phyloP scores from a whole-genome alignment of 208 protist species.

The Leishmania tropica region DNA sequence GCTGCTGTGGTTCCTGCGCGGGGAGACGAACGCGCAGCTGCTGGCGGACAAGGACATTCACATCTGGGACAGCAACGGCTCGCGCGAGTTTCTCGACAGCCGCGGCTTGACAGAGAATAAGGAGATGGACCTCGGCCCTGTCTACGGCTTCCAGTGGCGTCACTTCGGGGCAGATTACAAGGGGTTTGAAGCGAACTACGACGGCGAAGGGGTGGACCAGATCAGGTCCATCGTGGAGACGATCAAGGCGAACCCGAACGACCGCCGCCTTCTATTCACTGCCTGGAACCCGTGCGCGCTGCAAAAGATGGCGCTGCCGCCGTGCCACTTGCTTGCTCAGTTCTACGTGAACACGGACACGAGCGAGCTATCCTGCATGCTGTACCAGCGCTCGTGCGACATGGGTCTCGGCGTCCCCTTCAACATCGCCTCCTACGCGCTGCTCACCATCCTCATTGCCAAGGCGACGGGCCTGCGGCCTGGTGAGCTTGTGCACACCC shows the following conservation, averaged over 20 bases:
- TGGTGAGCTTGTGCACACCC: slow-evolving; percentile 97
- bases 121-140: slow-evolving; percentile 97
- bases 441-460: slow-evolving; percentile 95
- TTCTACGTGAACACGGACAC: slow-evolving; percentile 95
- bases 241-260: slow-evolving; percentile 94
- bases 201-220: slow-evolving; percentile 97
- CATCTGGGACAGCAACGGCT: slow-evolving; percentile 99
- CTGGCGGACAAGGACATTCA: slow-evolving; percentile 92
- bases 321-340: slow-evolving; percentile 98
- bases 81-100: slow-evolving; percentile 95
- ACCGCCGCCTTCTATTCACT: slow-evolving; percentile 96
- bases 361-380: slow-evolving; percentile 94
- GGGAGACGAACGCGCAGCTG: slow-evolving; percentile 94
- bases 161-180: slow-evolving; percentile 98
- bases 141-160: slow-evolving; percentile 99
- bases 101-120: slow-evolving; percentile 91
- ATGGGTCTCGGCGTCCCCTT: slow-evolving; percentile 99
- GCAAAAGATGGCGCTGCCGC: slow-evolving; percentile 97
- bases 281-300: slow-evolving; percentile 98
- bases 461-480: slow-evolving; percentile 93
- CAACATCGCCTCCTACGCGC: slow-evolving; percentile 98
- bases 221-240: slow-evolving; percentile 92
- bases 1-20: slow-evolving; percentile 98
- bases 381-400: slow-evolving; percentile 95
- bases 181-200: slow-evolving; percentile 85